A percentile compares a stretch with the other conserved stretches of the same genome.
phyloP scores from a whole-genome alignment of 495 filamentous ascomycete genomes.

The Aspergillus sclerotioniger region DNA sequence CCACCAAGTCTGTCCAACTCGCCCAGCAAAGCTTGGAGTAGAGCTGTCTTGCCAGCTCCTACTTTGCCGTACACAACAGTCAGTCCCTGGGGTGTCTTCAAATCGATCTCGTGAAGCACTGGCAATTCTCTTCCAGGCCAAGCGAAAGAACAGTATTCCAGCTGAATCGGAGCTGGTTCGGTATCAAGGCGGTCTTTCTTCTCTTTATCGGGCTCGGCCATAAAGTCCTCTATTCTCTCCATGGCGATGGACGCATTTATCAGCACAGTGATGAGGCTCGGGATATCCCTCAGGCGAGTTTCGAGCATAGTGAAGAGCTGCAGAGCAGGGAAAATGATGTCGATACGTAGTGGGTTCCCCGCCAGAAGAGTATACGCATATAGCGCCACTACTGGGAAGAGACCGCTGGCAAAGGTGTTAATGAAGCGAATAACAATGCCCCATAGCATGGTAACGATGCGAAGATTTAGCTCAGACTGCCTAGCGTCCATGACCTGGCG shows the following conservation, averaged over 20 bases:
- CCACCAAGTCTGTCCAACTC: constrained; percentile 70
- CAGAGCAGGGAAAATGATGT: constrained; percentile 78
- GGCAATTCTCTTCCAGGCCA: constrained; percentile 66
- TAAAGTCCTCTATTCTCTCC: constrained; percentile 77
- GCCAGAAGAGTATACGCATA: constrained; percentile 72
- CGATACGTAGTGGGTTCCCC: constrained; percentile 62
- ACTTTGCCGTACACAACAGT: constrained; percentile 71
- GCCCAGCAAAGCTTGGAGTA: constrained; percentile 74
- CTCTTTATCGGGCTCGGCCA: constrained; percentile 77
- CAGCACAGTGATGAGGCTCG: constrained; percentile 64
- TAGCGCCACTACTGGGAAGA: constrained; percentile 77
- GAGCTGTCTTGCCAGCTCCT: constrained; percentile 75
- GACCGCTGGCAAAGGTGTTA: constrained; percentile 61
- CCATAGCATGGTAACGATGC: constrained; percentile 64
- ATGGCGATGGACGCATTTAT: constrained; percentile 75
- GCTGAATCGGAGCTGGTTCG: constrained; percentile 37
- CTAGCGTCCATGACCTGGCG: constrained; percentile 67
- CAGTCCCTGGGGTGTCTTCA: constrained; percentile 62
- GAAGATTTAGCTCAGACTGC: constrained; percentile 61
- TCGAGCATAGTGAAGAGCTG: constrained; percentile 76
- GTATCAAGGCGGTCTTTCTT: constrained; percentile 30
- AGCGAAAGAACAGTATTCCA: constrained; percentile 66
- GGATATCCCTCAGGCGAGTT: constrained; percentile 64
- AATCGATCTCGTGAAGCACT: constrained; percentile 61
- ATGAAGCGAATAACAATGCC: constrained; percentile 55